Percentiles rank a stretch among this genome's conserved stretches.
Conservation (phyloP, 768 basidiomycete species). For the Lactarius psammicola region DNA sequence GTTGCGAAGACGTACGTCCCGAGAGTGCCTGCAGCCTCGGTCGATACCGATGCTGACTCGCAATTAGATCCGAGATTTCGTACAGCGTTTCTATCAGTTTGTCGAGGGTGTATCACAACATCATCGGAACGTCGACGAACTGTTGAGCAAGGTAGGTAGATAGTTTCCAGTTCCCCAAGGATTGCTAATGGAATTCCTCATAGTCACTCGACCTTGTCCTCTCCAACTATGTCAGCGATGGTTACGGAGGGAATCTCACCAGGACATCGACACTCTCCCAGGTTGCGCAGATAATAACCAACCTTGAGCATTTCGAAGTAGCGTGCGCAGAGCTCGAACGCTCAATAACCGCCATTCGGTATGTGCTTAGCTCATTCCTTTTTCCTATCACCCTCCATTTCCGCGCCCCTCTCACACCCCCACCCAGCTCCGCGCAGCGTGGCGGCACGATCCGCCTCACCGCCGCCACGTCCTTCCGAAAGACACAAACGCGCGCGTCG, state of each 20-base stretch:
- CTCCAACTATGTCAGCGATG: constrained; percentile 69
- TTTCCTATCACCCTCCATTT: too few species aligned
- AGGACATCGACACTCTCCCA: constrained; percentile 81
- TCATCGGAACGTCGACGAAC: constrained; percentile 87
- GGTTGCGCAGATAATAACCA: constrained; percentile 89
- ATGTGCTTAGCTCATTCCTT: constrained; percentile 24
- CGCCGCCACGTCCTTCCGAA: constrained; percentile 61
- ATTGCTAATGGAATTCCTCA: background rate
- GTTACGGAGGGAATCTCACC: constrained; percentile 70
- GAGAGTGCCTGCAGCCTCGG: constrained; percentile 1
- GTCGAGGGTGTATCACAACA: constrained; percentile 93
- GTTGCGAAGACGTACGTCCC: constrained; percentile 77
- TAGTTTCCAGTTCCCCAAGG: background rate
- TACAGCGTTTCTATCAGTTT: constrained; percentile 95
- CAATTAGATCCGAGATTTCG: constrained; percentile 75
- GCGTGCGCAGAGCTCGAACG: constrained; percentile 83
- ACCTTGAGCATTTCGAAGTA: constrained; percentile 87
- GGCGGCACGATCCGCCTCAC: constrained; percentile 76
- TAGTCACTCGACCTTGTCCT: constrained; percentile 88
- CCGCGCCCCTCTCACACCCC: background rate
- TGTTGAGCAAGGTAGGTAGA: constrained; percentile 73
- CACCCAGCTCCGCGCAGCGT: constrained; percentile 69
- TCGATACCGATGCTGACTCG: constrained; percentile 10
- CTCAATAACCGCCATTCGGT: constrained; percentile 82
- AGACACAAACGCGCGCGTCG: constrained; percentile 66